phyloP scores from a whole-genome alignment of 106 monocot genomes.

The Chionographis japonica region DNA sequence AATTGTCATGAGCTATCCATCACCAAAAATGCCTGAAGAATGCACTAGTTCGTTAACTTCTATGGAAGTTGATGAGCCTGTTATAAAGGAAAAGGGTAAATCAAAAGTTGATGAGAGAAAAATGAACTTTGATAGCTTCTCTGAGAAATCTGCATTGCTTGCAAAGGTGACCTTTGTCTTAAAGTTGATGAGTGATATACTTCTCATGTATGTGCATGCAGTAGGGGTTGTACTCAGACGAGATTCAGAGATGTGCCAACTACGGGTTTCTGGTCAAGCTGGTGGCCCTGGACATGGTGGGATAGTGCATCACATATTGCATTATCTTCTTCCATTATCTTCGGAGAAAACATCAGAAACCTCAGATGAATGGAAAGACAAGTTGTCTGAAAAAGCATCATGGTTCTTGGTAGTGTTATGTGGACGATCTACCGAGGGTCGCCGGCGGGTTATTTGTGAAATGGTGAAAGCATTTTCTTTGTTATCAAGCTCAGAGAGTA shows the following conservation, averaged over 20 bases:
- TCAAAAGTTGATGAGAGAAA: slow-evolving; percentile 58
- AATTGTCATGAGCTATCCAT: slow-evolving; percentile 58
- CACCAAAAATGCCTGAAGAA: slow-evolving; percentile 30
- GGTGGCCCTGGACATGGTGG: slow-evolving; percentile 34
- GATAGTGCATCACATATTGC: slow-evolving; percentile 61
- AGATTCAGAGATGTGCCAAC: slow-evolving; percentile 44
- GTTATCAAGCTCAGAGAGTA: slow-evolving; percentile 24
- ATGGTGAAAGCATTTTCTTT: slow-evolving; percentile 51
- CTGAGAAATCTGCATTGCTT: slow-evolving; percentile 47
- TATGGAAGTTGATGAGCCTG: slow-evolving; percentile 59
- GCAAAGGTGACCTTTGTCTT: slow-evolving; percentile 61
- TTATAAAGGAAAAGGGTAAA: slow-evolving; percentile 59
- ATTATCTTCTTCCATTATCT: slow-evolving; percentile 45
- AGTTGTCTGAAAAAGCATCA: slow-evolving; percentile 67
- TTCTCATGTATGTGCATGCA: slow-evolving; percentile 73
- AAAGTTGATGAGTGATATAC: slow-evolving; percentile 77
- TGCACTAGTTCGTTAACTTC: slow-evolving; percentile 12
- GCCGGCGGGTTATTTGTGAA: slow-evolving; percentile 60
- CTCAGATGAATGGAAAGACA: slow-evolving; percentile 47
- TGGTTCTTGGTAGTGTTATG: slow-evolving; percentile 67
- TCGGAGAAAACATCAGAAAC: slow-evolving; percentile 32
- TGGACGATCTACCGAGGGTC: slow-evolving; percentile 62
- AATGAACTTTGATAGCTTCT: slow-evolving; percentile 24
- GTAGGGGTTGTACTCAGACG: slow-evolving; percentile 53
- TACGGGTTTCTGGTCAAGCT: slow-evolving; percentile 29